Evolutionary conservation across 176 grass and related monocot species (phyloP).

Genomic region (Rhynchospora tenuis): DNA sequence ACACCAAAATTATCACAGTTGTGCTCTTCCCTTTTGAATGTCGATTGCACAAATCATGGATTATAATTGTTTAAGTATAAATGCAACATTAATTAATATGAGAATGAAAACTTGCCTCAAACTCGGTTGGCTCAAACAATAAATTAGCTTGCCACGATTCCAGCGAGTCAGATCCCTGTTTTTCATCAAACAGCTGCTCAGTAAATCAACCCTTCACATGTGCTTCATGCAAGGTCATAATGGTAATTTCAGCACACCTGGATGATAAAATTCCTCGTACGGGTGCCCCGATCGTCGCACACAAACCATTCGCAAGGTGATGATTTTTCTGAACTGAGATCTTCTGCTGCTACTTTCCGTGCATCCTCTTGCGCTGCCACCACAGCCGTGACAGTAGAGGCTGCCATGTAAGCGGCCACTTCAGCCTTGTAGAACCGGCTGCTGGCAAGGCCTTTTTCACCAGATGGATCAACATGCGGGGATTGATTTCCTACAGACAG

Average conservation of each 20-base stretch:
- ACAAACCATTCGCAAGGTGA: slow-evolving; percentile 97
- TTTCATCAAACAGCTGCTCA: slow-evolving; percentile 20
- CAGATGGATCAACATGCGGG: neutral
- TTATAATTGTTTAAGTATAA: neutral
- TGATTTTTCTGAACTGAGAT: slow-evolving; percentile 79
- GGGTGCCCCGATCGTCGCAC: slow-evolving; percentile 58
- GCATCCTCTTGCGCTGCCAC: slow-evolving; percentile 83
- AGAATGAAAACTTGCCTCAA: slow-evolving; percentile 38
- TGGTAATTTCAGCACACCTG: slow-evolving; percentile 39
- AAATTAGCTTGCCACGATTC: slow-evolving; percentile 98
- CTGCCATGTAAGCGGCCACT: slow-evolving; percentile 78
- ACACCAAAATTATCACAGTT: neutral
- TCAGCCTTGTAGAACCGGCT: slow-evolving; percentile 58
- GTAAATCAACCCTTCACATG: neutral
- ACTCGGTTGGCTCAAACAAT: slow-evolving; percentile 86
- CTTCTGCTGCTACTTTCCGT: slow-evolving; percentile 70
- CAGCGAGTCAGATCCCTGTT: slow-evolving; percentile 86
- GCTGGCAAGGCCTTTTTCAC: neutral
- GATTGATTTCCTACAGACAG: slow-evolving; percentile 33
- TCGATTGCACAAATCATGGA: neutral
- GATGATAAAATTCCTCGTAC: slow-evolving; percentile 80
- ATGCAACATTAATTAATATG: neutral
- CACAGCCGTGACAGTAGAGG: slow-evolving; percentile 90
- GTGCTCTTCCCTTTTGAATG: neutral
- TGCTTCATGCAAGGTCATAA: slow-evolving; percentile 9